Evolutionary conservation across 306 rosid species (phyloP), one percentile per base, ranked within the genome.

Genomic region (Geum urbanum): DNA sequence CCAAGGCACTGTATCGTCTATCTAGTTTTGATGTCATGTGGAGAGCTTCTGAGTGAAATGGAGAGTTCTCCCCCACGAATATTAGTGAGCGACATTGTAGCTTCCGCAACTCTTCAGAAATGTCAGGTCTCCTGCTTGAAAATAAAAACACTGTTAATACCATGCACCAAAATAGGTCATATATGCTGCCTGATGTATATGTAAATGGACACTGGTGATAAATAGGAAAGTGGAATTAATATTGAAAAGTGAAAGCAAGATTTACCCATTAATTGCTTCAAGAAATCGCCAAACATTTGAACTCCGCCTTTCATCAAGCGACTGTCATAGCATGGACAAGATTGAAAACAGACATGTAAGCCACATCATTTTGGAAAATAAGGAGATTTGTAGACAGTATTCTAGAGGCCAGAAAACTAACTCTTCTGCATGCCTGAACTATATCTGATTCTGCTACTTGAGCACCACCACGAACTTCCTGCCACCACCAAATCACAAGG

Each of bases 61-160:
- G 95, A 44, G 99, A 94, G 84, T 79, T 81, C 40, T 91, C 97
- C 69, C 99, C 99, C 10, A 91, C 95, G 82, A 94, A 94, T 67
- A 94, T 84, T 76, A 94, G 84, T 3, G 99, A 84, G 12, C 97
- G 97, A 76, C 99, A 94, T 54, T 84, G 85, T 72, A 94, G 76
- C 71, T 89, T 91, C 67, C 82, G 81, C 83, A 94, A 72, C 40
- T 84, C 89, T 63, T 91, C 91, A 52, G 95, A 72, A 70, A 91
- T 70, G 83, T 91, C 91, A 9, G 88, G 79, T 75, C 99, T 87
- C 92, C 99, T 94, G 88, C 58, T 12, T 76, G 60, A 72, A 52
- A 53, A 70, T 39, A 50, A 55, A 73, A 8, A 65, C 5, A 51
- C 37, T 43, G 68, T 50, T 59, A 54, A 63, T 22, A 22, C 52